Base-by-base conservation (phyloP, 1,284 basidiomycete genomes). In the Schizophyllum amplum region DNA sequence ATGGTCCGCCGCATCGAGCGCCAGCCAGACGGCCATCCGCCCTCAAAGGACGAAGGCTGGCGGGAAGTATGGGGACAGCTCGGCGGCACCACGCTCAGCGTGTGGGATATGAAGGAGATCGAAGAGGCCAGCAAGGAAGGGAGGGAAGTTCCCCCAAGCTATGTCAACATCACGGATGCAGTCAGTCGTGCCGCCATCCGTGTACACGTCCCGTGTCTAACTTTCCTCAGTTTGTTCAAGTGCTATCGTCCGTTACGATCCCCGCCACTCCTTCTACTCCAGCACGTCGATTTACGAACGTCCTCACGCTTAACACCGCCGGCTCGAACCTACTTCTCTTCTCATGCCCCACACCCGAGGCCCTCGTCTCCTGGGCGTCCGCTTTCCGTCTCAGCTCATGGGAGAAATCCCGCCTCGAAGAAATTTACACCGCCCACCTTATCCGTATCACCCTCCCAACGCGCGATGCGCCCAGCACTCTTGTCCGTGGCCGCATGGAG, bases 361-460 rank as follows among this genome's bases (percentile, higher is more conserved):
- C 88, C 2, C 78, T 96, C 53, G 76, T 90, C 48, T 85, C 87
- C n/a, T 98, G 95, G 95, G 86, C 92, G 20, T 87, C 92, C 22
- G 94, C 94, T 5, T 80, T 99, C 46, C 87, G 97, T 17, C 80
- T 99, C 5, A 86, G 91, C 6, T 83, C 91, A 54, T 99, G 95
- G 94, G 96, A 99, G 71, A 94, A 97, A 65, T 90, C 92, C 1
- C 84, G 95, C 24, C 79, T 98, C 22, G 94, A 98, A 70, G 96
- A 98, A 72, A 94, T 99, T 59, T 99, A 99, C 71, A 98, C 96
- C 0, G 95, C 94, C 1, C 92, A 98, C 73, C 75, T 98, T 51
- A 82, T 95, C 62, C 81, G 92, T 53, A 88, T 91, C 70, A 84
- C 83, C 25, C 55, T 47, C 56, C n/a, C 57, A 88, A 88, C 84